Evolutionary conservation across 176 grass and related monocot genomes (phyloP).

Genomic region (Typha latifolia): DNA sequence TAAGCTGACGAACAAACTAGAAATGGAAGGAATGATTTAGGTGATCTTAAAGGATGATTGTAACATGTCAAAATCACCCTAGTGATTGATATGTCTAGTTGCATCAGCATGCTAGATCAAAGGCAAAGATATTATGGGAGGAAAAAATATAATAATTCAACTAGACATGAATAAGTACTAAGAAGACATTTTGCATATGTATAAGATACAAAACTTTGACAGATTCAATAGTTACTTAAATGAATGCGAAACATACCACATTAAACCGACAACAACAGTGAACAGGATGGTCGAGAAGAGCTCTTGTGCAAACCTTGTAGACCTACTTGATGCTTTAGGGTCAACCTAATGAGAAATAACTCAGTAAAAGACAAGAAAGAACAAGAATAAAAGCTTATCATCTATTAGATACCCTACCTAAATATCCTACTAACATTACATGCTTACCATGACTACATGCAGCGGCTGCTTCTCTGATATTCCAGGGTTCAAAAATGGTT

Average conservation of each 20-base stretch:
- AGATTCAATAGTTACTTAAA: neutral
- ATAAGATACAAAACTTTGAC: too few relatives aligned
- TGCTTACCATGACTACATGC: constrained; percentile 90
- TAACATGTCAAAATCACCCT: too few relatives aligned
- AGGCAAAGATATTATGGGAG: neutral
- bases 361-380: constrained; percentile 6
- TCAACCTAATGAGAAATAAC: constrained; percentile 64
- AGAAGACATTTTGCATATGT: too few relatives aligned
- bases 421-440: neutral
- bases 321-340: constrained; percentile 81
- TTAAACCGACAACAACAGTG: constrained; percentile 50
- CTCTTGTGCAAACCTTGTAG: constrained; percentile 76
- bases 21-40: too few relatives aligned
- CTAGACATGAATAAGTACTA: constrained; percentile 10
- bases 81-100: neutral
- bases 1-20: too few relatives aligned
- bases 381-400: constrained; percentile 9
- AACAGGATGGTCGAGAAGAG: constrained; percentile 81
- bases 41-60: too few relatives aligned
- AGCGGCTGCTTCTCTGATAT: constrained; percentile 96
- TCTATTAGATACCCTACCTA: neutral
- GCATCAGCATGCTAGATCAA: neutral
- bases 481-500: constrained; percentile 69
- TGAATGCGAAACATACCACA: constrained; percentile 57
- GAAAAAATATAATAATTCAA: neutral